Evolutionary conservation across 2,329 filamentous ascomycete genomes (phyloP).

Genomic region (Emericellopsis atlantica): DNA sequence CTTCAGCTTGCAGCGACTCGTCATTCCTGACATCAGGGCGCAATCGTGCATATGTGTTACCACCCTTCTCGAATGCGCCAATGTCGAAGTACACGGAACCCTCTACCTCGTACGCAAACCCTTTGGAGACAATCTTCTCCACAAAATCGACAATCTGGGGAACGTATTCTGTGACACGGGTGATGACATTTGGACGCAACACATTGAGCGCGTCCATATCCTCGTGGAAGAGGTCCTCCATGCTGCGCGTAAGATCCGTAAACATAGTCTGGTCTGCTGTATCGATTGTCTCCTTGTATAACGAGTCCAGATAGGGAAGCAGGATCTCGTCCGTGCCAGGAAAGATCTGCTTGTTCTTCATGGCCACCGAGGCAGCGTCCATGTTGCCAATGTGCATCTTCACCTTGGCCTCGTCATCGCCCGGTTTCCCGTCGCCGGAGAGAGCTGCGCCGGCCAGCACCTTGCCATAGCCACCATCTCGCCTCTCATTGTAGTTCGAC

Average conservation of each 20-base stretch:
- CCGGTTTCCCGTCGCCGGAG: slow-evolving; percentile 44
- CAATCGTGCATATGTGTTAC: slow-evolving; percentile 75
- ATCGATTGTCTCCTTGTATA: slow-evolving; percentile 50
- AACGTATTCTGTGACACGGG: slow-evolving; percentile 86
- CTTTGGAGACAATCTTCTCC: slow-evolving; percentile 68
- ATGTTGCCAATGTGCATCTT: slow-evolving; percentile 75
- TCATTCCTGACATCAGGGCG: slow-evolving; percentile 79
- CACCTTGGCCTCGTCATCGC: slow-evolving; percentile 73
- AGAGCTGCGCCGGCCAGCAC: slow-evolving; percentile 43
- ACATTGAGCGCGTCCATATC: slow-evolving; percentile 86
- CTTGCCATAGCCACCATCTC: slow-evolving; percentile 39
- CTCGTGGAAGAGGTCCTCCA: slow-evolving; percentile 76
- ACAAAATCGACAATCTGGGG: slow-evolving; percentile 80
- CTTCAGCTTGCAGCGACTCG: slow-evolving; percentile 72
- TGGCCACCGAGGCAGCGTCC: slow-evolving; percentile 34
- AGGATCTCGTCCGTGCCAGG: slow-evolving; percentile 53
- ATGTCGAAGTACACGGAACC: slow-evolving; percentile 96
- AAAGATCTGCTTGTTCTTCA: slow-evolving; percentile 35
- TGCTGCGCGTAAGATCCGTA: slow-evolving; percentile 72
- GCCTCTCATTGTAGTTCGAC: slow-evolving; percentile 33
- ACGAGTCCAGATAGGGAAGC: slow-evolving; percentile 67
- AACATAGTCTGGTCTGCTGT: slow-evolving; percentile 61
- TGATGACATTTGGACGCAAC: slow-evolving; percentile 66
- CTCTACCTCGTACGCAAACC: slow-evolving; percentile 70
- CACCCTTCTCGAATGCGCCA: slow-evolving; percentile 66